These are phyloP conservation scores for Globisporangium echinulatum DNA, from an alignment of 352 stramenopile genomes.

Conservation along the genomic window DNA sequence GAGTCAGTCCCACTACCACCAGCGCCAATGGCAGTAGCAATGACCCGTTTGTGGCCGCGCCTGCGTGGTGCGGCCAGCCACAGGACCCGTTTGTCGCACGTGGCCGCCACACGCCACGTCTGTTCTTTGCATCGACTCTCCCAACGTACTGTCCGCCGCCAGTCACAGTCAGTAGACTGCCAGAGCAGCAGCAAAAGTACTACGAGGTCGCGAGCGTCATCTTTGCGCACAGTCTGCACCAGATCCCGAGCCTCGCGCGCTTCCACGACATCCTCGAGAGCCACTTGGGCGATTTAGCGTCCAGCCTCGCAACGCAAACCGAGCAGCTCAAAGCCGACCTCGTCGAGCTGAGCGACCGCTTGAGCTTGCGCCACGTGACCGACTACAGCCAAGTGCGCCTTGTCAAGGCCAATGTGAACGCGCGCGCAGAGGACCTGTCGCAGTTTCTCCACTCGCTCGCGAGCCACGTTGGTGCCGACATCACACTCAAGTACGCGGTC, in stretches of 20 bases:
- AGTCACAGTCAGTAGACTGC: constrained; percentile 8
- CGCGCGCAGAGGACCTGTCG: constrained; percentile 64
- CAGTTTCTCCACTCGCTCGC: constrained; percentile 61
- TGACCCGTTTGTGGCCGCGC: constrained; percentile 9
- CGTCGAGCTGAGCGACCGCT: constrained; percentile 38
- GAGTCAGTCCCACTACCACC: neutral
- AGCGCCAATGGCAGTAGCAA: constrained; percentile 2
- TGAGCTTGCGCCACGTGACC: constrained; percentile 40
- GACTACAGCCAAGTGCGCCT: constrained; percentile 48
- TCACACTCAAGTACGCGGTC: constrained; percentile 70
- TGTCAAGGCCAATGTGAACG: constrained; percentile 47
- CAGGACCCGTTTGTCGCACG: constrained; percentile 29
- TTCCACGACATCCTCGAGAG: constrained; percentile 69
- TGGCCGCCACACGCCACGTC: constrained; percentile 43
- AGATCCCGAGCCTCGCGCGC: constrained; percentile 74
- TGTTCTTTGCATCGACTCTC: constrained; percentile 35
- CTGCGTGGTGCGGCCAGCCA: constrained; percentile 26
- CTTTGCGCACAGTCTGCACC: constrained; percentile 80
- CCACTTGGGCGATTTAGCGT: constrained; percentile 66
- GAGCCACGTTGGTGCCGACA: constrained; percentile 63
- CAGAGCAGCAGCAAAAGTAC: constrained; percentile 29
- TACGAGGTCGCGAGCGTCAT: constrained; percentile 76
- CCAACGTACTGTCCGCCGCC: constrained; percentile 35
- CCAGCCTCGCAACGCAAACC: constrained; percentile 59
- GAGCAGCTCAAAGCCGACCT: constrained; percentile 61